Percentiles rank a stretch among this genome's conserved stretches.
These are phyloP conservation scores for Musa balbisiana DNA, from an alignment of 202 grass and related monocot species.

Conservation along the genomic window DNA sequence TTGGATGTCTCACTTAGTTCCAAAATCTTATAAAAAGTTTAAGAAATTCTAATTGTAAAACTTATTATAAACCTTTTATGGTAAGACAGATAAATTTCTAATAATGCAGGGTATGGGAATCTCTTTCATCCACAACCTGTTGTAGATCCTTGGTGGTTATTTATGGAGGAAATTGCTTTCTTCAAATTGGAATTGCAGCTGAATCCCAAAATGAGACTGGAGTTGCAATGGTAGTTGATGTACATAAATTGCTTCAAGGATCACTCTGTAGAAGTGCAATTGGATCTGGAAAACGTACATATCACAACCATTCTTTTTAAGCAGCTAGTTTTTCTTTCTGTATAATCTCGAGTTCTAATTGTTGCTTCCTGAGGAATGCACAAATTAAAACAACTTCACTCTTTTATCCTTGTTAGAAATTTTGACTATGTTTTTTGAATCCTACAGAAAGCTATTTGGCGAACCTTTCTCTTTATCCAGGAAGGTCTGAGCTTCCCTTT, in stretches of 20 bases:
- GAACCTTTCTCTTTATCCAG: slow-evolving; percentile 77
- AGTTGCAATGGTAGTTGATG: slow-evolving; percentile 40
- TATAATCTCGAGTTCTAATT: not conserved
- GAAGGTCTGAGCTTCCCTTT: slow-evolving; percentile 65
- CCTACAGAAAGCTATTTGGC: slow-evolving; percentile 78
- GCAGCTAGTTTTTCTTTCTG: not conserved
- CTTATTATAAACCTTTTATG: not conserved
- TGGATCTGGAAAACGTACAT: slow-evolving; percentile 82
- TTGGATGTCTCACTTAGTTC: not conserved
- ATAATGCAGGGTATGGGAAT: slow-evolving; percentile 69
- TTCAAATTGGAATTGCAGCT: slow-evolving; percentile 72
- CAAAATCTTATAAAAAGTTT: too few species aligned
- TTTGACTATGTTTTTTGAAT: not conserved
- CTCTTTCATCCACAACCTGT: slow-evolving; percentile 61
- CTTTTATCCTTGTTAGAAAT: not conserved
- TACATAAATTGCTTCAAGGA: slow-evolving; percentile 50
- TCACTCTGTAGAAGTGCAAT: slow-evolving; percentile 54
- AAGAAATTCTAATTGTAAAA: too few species aligned
- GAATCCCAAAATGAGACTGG: slow-evolving; percentile 36
- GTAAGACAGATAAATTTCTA: slow-evolving; percentile 10
- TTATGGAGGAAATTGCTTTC: slow-evolving; percentile 54
- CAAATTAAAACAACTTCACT: not conserved
- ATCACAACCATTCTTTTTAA: not conserved
- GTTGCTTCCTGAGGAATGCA: not conserved
- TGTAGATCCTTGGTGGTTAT: slow-evolving; percentile 87